Conservation (phyloP, 768 basidiomycete species). For the Russula lepida region DNA sequence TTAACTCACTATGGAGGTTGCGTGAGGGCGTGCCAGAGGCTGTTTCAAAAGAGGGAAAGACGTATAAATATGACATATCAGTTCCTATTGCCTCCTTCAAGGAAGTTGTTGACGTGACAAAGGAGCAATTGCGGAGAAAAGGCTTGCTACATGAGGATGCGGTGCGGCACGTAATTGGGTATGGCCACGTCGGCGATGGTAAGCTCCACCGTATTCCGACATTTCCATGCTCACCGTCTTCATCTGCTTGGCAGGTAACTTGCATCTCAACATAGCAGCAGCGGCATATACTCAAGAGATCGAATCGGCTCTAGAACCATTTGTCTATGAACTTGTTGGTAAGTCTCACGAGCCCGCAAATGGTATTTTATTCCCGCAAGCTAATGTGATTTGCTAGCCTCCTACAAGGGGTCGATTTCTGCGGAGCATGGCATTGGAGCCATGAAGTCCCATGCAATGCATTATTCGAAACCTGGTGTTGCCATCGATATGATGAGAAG, state of each 20-base stretch:
- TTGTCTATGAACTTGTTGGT: slow-evolving; percentile 88
- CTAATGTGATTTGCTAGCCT: slow-evolving; percentile 37
- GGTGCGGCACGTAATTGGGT: slow-evolving; percentile 83
- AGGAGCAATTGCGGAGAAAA: slow-evolving; percentile 59
- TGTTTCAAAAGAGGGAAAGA: slow-evolving; percentile 85
- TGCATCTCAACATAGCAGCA: slow-evolving; percentile 89
- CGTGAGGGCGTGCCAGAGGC: slow-evolving; percentile 92
- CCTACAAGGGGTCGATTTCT: slow-evolving; percentile 82
- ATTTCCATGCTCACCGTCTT: neutral
- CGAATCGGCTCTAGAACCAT: slow-evolving; percentile 85
- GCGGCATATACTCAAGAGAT: slow-evolving; percentile 76
- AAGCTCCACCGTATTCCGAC: slow-evolving; percentile 26
- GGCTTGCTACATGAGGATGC: slow-evolving; percentile 63
- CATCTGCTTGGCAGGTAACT: slow-evolving; percentile 51
- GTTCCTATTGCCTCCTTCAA: slow-evolving; percentile 84
- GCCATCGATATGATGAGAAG: slow-evolving; percentile 86
- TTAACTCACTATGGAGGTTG: slow-evolving; percentile 82
- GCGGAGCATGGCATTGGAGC: slow-evolving; percentile 97
- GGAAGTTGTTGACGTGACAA: slow-evolving; percentile 72
- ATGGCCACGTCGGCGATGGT: slow-evolving; percentile 97
- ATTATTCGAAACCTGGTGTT: slow-evolving; percentile 73
- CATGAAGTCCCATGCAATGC: slow-evolving; percentile 86
- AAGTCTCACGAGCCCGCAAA: slow-evolving; percentile 26
- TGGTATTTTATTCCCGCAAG: neutral
- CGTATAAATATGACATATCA: slow-evolving; percentile 95